phyloP scores from a whole-genome alignment of 2,329 filamentous ascomycete species.

The Alternaria novae-zelandiae region DNA sequence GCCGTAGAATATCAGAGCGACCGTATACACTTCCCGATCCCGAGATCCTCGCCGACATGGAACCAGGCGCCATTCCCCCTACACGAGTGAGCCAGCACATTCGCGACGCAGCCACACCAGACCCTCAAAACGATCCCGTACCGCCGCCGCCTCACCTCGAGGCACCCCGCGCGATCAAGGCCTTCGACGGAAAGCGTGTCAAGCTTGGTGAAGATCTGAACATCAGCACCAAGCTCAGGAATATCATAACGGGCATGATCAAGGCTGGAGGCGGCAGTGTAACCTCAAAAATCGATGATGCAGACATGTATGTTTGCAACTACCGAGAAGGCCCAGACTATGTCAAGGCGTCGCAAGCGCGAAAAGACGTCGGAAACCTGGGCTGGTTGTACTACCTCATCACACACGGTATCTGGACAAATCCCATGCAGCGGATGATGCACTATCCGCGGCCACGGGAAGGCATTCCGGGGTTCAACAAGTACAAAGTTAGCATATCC shows the following conservation, averaged over 20 bases:
- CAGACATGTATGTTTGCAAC: conserved; percentile 85
- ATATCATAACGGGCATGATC: conserved; percentile 75
- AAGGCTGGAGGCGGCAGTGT: conserved; percentile 72
- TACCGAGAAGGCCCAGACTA: conserved; percentile 85
- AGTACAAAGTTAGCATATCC: conserved; percentile 82
- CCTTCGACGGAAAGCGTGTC: conserved; percentile 79
- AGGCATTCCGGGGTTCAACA: conserved; percentile 80
- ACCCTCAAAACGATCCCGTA: conserved; percentile 32
- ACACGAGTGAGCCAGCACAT: conserved; percentile 57
- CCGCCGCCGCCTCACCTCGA: conserved; percentile 29
- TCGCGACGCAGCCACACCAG: conserved; percentile 42
- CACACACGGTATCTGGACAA: conserved; percentile 86
- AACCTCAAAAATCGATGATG: conserved; percentile 68
- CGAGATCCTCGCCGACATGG: conserved; percentile 66
- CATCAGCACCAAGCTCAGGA: conserved; percentile 69
- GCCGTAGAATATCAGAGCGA: conserved; percentile 85
- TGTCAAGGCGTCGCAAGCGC: conserved; percentile 72
- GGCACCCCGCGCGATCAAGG: conserved; percentile 51
- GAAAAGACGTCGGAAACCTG: conserved; percentile 88
- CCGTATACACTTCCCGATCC: conserved; percentile 88
- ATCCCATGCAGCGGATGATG: conserved; percentile 78
- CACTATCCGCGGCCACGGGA: conserved; percentile 85
- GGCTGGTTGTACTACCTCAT: conserved; percentile 95
- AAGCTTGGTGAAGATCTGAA: conserved; percentile 78
- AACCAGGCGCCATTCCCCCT: conserved; percentile 38